Base-by-base conservation (phyloP, 202 grass and related monocot genomes). In the Saccharum hybrid region DNA sequence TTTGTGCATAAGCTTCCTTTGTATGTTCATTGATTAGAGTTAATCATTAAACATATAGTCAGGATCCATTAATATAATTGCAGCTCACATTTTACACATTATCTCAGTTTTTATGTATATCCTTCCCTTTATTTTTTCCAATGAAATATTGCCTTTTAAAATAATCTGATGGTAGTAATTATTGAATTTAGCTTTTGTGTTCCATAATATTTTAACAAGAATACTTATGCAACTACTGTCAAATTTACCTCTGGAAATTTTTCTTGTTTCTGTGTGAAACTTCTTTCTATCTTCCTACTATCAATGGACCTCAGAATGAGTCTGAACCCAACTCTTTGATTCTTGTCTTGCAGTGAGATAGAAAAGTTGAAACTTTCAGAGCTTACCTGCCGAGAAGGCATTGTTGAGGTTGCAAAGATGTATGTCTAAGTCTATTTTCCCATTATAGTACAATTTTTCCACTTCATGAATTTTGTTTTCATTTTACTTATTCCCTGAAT, bases 291-390 rank as follows among this genome's bases (percentile, higher is more conserved):
- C 28, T 46, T n/a, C 6, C 51, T 56, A 56, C 51, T 74, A 11
- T 59, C 2, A 6, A 75, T 68, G 22, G 6, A 51, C 42, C 72
- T 66, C 2, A n/a, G 6, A 56, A 61, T 81, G 30, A 15, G 68
- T 70, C 23, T 81, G 14, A 48, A 63, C n/a, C 13, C 4, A 52
- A 71, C 52, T 30, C 2, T 57, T 64, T 76, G 23, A 66, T 70
- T 91, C 2, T 80, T 85, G 10, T 74, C 60, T 63, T 90, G 84
- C 87, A 98, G 93, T 77, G 96, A 98, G 82, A 98, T 98, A 84
- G 96, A 98, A 82, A 98, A 98, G 81, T 80, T 98, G 91, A 98
- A 98, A 82, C 91, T 98, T 74, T 96, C 91, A 82, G 93, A 98
- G 83, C 83, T 98, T 73, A 94, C 93, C 26, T 98, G 96, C 83